Evolutionary conservation across 495 filamentous ascomycete species (phyloP), one percentile per base, ranked within the genome.

Genomic region (Chlorociboria aeruginascens): DNA sequence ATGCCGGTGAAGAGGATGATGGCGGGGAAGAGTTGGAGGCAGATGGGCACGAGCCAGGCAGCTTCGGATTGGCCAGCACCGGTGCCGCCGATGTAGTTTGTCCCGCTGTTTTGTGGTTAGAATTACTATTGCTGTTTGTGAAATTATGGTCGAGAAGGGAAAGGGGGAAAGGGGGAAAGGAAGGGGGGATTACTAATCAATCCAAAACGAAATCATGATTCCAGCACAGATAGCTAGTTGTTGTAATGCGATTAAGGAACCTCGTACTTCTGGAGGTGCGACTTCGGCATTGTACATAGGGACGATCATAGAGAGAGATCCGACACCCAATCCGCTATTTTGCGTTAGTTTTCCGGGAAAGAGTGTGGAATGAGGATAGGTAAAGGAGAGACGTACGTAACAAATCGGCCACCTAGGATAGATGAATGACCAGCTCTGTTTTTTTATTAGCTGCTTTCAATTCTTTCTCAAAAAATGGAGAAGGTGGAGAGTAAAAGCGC

Each of bases 171-270:
- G 4, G 20, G 20, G 20, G 4, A 25, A 25, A 1, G 4, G 20
- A 25, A 4, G 20, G 20, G 20, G 20, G 4, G 4, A 25, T 2
- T 25, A 25, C 20, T 86, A 87, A 62, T 86, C 78, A 54, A 88
- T 85, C 85, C 86, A 93, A 68, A 88, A 92, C 51, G 74, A 78
- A 51, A 89, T 64, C 69, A 92, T 77, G 63, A 94, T 90, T 25
- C 87, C 87, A 43, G 87, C 78, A 31, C 79, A 85, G 53, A 90
- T 85, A 14, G 85, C 85, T 52, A 89, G 68, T 66, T 92, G 86
- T 61, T 93, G 83, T 0, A 85, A 66, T 7, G 81, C 83, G 7
- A 89, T 83, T 2, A 93, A 68, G 7, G 82, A 79, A 36, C 86
- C 86, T 17, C 71, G 69, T 16, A 78, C 71, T 49, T 76, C 73